Conservation (phyloP, 352 stramenopile species). For the Pythium aphanidermatum region DNA sequence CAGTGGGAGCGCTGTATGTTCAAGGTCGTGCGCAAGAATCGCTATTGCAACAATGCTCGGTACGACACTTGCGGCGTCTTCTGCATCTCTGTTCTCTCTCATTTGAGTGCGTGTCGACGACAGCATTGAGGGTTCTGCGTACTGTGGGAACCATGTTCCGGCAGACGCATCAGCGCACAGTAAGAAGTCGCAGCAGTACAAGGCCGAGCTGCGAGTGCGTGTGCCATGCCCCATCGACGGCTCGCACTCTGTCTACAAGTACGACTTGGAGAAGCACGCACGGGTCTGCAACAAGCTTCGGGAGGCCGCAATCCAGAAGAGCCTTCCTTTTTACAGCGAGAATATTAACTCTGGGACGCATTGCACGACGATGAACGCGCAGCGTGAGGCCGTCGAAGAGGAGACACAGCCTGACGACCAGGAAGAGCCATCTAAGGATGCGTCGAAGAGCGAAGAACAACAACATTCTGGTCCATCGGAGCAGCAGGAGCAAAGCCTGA, state of each 20-base stretch:
- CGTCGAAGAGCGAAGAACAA: background rate
- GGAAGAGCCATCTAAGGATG: background rate
- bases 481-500: slow-evolving; percentile 51
- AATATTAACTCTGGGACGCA: slow-evolving; percentile 78
- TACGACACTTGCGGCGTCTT: slow-evolving; percentile 10
- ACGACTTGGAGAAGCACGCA: slow-evolving; percentile 74
- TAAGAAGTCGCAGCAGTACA: slow-evolving; percentile 68
- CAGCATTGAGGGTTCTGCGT: slow-evolving; percentile 51
- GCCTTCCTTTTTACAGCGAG: slow-evolving; percentile 61
- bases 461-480: slow-evolving; percentile 33
- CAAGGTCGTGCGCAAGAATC: slow-evolving; percentile 68
- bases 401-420: background rate
- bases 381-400: background rate
- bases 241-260: slow-evolving; percentile 72
- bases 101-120: background rate
- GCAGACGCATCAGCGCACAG: slow-evolving; percentile 25
- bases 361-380: background rate
- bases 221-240: slow-evolving; percentile 71
- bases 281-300: slow-evolving; percentile 76
- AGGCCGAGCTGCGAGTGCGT: slow-evolving; percentile 37
- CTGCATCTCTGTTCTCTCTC: background rate
- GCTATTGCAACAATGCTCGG: slow-evolving; percentile 77
- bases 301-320: slow-evolving; percentile 46
- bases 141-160: slow-evolving; percentile 73
- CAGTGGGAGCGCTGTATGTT: slow-evolving; percentile 82